Evolutionary conservation across 2,329 filamentous ascomycete genomes (phyloP).

Genomic region (Colletotrichum falcatum): DNA sequence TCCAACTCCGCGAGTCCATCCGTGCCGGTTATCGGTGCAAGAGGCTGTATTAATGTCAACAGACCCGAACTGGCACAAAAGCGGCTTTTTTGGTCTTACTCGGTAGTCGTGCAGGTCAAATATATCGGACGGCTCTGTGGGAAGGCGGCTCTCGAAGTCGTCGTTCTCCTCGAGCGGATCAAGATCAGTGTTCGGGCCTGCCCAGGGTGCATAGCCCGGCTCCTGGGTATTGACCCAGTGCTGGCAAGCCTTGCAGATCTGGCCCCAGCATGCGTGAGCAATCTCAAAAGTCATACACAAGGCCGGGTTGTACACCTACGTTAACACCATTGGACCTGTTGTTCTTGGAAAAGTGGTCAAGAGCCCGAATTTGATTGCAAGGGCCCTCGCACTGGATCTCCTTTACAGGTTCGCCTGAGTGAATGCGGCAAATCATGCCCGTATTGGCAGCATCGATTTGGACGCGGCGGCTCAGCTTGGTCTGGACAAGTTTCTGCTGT

Average conservation of each 20-base stretch:
- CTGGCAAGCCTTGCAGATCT: constrained; percentile 52
- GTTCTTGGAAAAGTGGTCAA: constrained; percentile 49
- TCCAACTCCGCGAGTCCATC: constrained; percentile 5
- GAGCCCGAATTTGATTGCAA: constrained; percentile 47
- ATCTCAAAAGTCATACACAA: background rate
- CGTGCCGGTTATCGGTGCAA: constrained; percentile 28
- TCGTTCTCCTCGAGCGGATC: constrained; percentile 26
- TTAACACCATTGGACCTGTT: constrained; percentile 46
- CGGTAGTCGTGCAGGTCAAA: constrained; percentile 20
- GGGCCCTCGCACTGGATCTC: constrained; percentile 49
- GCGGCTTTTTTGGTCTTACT: background rate
- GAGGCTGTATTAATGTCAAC: constrained; percentile 16
- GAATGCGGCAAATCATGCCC: constrained; percentile 54
- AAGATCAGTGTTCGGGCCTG: constrained; percentile 14
- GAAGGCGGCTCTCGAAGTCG: constrained; percentile 9
- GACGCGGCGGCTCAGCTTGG: constrained; percentile 33
- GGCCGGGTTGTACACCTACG: constrained; percentile 44
- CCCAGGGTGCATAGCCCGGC: constrained; percentile 41
- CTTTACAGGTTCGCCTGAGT: constrained; percentile 44
- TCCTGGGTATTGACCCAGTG: constrained; percentile 54
- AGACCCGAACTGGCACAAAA: background rate
- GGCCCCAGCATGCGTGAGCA: background rate
- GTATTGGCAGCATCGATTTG: constrained; percentile 47
- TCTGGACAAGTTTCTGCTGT: constrained; percentile 47
- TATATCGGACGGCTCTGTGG: constrained; percentile 31